Percentiles rank a stretch among this genome's conserved stretches.
These are phyloP conservation scores for Fusarium tanahbumbuense DNA, from an alignment of 2,329 filamentous ascomycete genomes.

Conservation along the genomic window DNA sequence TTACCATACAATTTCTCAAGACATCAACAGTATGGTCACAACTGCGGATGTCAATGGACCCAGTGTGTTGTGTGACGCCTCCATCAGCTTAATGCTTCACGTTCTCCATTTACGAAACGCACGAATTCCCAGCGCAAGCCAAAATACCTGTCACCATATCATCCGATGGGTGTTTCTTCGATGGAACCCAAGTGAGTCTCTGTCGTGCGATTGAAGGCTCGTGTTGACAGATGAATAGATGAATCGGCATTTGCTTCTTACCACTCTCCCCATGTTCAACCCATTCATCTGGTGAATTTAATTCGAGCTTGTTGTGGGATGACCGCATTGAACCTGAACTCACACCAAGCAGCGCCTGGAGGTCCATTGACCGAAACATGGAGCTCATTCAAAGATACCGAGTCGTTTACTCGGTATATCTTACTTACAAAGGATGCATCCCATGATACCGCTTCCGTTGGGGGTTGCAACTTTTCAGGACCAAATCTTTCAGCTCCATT, in stretches of 20 bases:
- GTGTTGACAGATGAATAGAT: slow-evolving; percentile 55
- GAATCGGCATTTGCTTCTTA: slow-evolving; percentile 76
- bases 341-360: slow-evolving; percentile 56
- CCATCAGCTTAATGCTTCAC: slow-evolving; percentile 76
- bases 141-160: slow-evolving; percentile 75
- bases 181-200: slow-evolving; percentile 81
- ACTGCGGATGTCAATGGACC: slow-evolving; percentile 87
- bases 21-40: slow-evolving; percentile 77
- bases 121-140: slow-evolving; percentile 75
- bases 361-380: slow-evolving; percentile 62
- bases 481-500: slow-evolving; percentile 30
- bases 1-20: slow-evolving; percentile 74
- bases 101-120: slow-evolving; percentile 74
- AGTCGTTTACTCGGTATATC: slow-evolving; percentile 64
- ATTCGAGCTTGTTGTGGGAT: slow-evolving; percentile 76
- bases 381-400: slow-evolving; percentile 57
- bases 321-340: slow-evolving; percentile 48
- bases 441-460: background rate
- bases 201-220: background rate
- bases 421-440: slow-evolving; percentile 59
- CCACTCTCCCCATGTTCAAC: slow-evolving; percentile 71
- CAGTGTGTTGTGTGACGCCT: slow-evolving; percentile 80
- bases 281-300: slow-evolving; percentile 74
- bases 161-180: slow-evolving; percentile 84
- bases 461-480: slow-evolving; percentile 8